A percentile compares a stretch with the other conserved stretches of the same genome.
These are phyloP conservation scores for Laetiporus sulphureus DNA, from an alignment of 1,284 basidiomycete genomes.

Conservation along the genomic window DNA sequence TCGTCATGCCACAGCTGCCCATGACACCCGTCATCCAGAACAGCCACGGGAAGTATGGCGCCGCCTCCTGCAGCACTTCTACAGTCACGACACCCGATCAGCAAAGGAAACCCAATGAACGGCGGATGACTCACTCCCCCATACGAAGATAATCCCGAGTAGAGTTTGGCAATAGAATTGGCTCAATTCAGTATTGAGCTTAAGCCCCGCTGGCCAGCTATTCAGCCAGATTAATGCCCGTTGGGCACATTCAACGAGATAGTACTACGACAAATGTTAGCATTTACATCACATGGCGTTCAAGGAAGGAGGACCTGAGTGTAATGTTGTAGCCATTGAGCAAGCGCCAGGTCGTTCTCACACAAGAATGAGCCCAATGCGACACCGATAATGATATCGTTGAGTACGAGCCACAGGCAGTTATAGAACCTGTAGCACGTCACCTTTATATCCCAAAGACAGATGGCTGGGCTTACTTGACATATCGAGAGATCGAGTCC, in stretches of 20 bases:
- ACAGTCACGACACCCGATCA: neutral
- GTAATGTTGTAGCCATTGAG: slow-evolving; percentile 29
- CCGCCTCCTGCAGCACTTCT: slow-evolving; percentile 32
- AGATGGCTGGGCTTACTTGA: slow-evolving; percentile 40
- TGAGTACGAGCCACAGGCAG: slow-evolving; percentile 84
- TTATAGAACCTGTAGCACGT: slow-evolving; percentile 74
- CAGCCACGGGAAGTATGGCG: slow-evolving; percentile 39
- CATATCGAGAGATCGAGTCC: slow-evolving; percentile 36
- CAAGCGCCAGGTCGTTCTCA: slow-evolving; percentile 49
- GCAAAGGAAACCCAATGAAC: neutral
- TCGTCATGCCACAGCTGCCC: slow-evolving; percentile 63
- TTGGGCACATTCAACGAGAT: slow-evolving; percentile 45
- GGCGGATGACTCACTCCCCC: slow-evolving; percentile 56
- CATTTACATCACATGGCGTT: too few relatives aligned
- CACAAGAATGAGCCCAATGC: slow-evolving; percentile 64
- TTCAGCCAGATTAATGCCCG: slow-evolving; percentile 77
- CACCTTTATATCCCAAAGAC: slow-evolving; percentile 2
- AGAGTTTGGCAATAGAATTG: slow-evolving; percentile 75
- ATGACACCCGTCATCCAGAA: slow-evolving; percentile 46
- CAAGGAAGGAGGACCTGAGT: slow-evolving; percentile 34
- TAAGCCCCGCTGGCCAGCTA: slow-evolving; percentile 93
- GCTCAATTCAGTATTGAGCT: slow-evolving; percentile 92
- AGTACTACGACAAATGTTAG: too few relatives aligned
- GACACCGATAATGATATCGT: slow-evolving; percentile 81
- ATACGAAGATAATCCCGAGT: slow-evolving; percentile 52